These are phyloP conservation scores for Fusarium scirpi DNA, from an alignment of 2,329 filamentous ascomycete species.

Conservation along the genomic window DNA sequence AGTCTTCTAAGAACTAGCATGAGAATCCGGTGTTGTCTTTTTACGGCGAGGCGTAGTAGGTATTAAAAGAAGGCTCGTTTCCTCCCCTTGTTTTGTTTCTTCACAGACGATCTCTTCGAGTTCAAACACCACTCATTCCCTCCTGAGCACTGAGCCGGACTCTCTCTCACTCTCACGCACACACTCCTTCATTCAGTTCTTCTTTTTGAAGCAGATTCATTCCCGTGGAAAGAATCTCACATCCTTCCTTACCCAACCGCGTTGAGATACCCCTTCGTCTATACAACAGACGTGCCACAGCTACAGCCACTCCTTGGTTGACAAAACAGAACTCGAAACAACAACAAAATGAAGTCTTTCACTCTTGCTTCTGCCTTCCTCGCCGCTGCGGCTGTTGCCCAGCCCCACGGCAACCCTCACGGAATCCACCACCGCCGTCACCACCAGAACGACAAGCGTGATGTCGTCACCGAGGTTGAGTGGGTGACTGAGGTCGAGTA, in stretches of 20 bases:
- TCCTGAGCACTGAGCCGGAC: constrained; percentile 48
- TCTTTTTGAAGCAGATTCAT: constrained; percentile 42
- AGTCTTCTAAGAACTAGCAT: constrained; percentile 42
- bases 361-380: constrained; percentile 50
- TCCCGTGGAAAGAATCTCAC: constrained; percentile 47
- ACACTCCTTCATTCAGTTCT: constrained; percentile 45
- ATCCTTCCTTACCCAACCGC: constrained; percentile 39
- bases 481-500: constrained; percentile 63
- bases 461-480: constrained; percentile 61
- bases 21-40: constrained; percentile 30
- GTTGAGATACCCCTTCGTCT: constrained; percentile 44
- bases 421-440: constrained; percentile 56
- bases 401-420: constrained; percentile 56
- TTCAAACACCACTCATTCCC: constrained; percentile 47
- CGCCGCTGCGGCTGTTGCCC: constrained; percentile 61
- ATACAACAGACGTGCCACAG: constrained; percentile 35
- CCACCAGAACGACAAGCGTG: constrained; percentile 53
- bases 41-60: constrained; percentile 43
- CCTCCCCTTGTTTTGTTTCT: constrained; percentile 45
- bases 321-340: constrained; percentile 35
- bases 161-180: constrained; percentile 41
- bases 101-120: constrained; percentile 43
- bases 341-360: constrained; percentile 57
- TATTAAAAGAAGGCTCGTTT: constrained; percentile 42
- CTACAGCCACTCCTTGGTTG: constrained; percentile 40